A percentile compares a stretch with the other conserved stretches of the same genome.
These are phyloP conservation scores for Aspergillus leporis DNA, from an alignment of 495 filamentous ascomycete genomes.

Conservation along the genomic window DNA sequence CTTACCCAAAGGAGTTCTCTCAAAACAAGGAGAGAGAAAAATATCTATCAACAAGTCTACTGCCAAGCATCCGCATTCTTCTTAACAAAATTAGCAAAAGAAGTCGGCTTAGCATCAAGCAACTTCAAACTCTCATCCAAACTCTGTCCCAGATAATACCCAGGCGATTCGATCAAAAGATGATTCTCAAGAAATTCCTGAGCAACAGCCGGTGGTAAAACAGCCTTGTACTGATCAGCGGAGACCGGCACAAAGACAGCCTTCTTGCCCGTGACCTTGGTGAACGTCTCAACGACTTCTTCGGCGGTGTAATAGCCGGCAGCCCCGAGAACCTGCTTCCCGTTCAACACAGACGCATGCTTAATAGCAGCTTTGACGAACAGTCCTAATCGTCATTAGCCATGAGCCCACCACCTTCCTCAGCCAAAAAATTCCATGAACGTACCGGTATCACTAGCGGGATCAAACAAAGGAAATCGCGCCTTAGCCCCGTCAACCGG, in stretches of 20 bases:
- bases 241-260: constrained; percentile 44
- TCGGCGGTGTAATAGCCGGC: constrained; percentile 48
- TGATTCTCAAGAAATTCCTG: constrained; percentile 56
- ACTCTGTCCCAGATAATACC: constrained; percentile 50
- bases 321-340: constrained; percentile 39
- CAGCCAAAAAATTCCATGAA: background rate
- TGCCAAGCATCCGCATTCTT: constrained; percentile 13
- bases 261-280: constrained; percentile 47
- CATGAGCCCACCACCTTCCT: background rate
- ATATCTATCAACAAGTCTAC: background rate
- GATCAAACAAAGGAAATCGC: constrained; percentile 54
- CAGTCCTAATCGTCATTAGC: constrained; percentile 12
- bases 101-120: constrained; percentile 15
- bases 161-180: constrained; percentile 47
- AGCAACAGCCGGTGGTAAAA: constrained; percentile 38
- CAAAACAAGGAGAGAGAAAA: background rate
- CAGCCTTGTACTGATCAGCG: constrained; percentile 45
- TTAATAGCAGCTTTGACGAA: constrained; percentile 53
- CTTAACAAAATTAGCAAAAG: constrained; percentile 20
- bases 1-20: background rate
- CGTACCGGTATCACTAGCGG: constrained; percentile 52
- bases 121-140: constrained; percentile 22
- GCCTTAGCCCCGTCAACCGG: constrained; percentile 27
- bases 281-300: constrained; percentile 50
- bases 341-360: constrained; percentile 21